Base-by-base conservation (phyloP, 306 rosid species). In the Vigna nakashimae region DNA sequence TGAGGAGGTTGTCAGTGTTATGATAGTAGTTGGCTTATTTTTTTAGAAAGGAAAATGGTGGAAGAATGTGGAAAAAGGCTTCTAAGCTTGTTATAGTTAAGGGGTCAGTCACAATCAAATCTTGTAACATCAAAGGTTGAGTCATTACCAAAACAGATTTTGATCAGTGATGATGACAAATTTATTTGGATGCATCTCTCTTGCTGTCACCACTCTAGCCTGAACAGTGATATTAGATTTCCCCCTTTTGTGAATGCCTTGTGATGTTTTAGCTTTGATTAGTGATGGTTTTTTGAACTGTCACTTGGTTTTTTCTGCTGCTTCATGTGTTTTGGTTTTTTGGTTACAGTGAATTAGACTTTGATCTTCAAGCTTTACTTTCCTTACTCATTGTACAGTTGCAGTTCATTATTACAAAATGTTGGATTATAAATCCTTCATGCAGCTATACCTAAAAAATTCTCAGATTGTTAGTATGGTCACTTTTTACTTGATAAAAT, bases 141-240 rank as follows among this genome's bases (percentile, higher is more conserved):
- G 26, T 65, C 48, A 65, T 76, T 76, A 64, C 12, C n/a, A 64
- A 64, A 40, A 18, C 45, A 48, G 50, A 13, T 18, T 18, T 74
- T 74, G 49, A 14, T 75, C 17, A 32, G 38, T 45, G 50, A 59
- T 28, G 36, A 63, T 63, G 62, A 18, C 45, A 63, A 4, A 30
- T 32, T 63, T 42, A 24, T 50, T 15, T 32, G 11, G 7, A 12
- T 30, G 7, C 16, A 34, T 75, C 52, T 18, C 11, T 17, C 40
- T 36, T 30, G 34, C 12, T 24, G 18, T 60, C 66, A 30, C 5
- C 28, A 14, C 16, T 56, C 8, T 78, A 18, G 18, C 26, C 13
- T 55, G 69, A 18, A 10, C 38, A 17, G 22, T 28, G n/a, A 53
- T 71, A 46, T 32, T 15, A 17, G 53, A 36, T 58, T 30, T 30